A percentile compares a stretch with the other conserved stretches of the same genome.
phyloP scores from a whole-genome alignment of 2,329 filamentous ascomycete species.

The Cercospora berteroae region DNA sequence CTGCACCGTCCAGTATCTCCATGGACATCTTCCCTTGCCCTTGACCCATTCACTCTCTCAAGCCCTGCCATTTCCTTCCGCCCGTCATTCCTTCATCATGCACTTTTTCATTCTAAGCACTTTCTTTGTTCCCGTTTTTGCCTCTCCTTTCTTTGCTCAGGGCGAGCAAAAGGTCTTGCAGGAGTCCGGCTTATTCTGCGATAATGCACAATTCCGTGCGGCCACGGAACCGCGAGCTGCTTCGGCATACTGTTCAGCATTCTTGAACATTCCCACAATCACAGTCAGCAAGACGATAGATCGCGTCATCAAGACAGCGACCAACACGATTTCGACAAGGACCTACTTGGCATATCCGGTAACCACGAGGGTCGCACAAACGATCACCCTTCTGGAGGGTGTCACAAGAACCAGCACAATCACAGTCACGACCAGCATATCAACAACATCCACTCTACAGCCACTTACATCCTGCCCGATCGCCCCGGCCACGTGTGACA shows the following conservation, averaged over 20 bases:
- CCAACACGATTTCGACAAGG: slow-evolving; percentile 7
- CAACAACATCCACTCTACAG: background rate
- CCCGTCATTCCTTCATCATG: slow-evolving; percentile 4
- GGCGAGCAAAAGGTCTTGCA: background rate
- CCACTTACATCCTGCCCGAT: background rate
- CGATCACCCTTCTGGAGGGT: background rate
- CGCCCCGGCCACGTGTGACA: background rate
- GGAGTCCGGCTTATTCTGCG: background rate
- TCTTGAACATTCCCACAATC: slow-evolving; percentile 1
- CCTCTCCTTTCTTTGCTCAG: background rate
- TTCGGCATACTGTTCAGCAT: slow-evolving; percentile 7
- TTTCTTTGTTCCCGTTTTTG: background rate
- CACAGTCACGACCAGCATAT: slow-evolving; percentile 5
- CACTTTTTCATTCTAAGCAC: background rate
- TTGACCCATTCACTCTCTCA: background rate
- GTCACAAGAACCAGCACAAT: background rate
- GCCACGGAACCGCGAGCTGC: background rate
- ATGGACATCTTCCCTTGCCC: background rate
- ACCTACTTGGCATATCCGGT: slow-evolving; percentile 5
- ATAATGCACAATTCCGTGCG: background rate
- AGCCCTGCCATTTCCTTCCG: background rate
- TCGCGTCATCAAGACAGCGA: background rate
- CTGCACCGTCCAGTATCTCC: background rate
- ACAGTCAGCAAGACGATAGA: background rate
- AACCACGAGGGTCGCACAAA: background rate